Evolutionary conservation across 768 basidiomycete species (phyloP).

Genomic region (Phylloporus arenicola): DNA sequence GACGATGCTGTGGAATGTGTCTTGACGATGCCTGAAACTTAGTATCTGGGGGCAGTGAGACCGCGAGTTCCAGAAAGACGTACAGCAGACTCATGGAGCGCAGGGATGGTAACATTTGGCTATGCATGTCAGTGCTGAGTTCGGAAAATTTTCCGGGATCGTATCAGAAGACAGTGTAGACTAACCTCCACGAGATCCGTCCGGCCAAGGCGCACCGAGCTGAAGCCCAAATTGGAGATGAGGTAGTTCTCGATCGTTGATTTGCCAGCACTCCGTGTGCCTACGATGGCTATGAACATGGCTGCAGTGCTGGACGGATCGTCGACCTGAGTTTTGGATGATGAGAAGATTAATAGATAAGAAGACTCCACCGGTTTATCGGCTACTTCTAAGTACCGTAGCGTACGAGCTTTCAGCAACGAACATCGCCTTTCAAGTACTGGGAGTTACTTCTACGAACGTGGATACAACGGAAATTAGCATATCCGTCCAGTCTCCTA

Average conservation of each 20-base stretch:
- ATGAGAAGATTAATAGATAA: background rate
- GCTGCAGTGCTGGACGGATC: background rate
- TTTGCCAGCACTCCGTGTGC: slow-evolving; percentile 59
- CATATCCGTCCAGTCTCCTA: background rate
- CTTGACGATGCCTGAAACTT: slow-evolving; percentile 8
- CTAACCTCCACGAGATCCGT: slow-evolving; percentile 17
- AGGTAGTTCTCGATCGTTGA: slow-evolving; percentile 57
- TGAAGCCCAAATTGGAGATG: slow-evolving; percentile 49
- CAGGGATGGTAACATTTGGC: slow-evolving; percentile 1
- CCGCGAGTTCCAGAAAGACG: background rate
- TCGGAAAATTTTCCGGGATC: background rate
- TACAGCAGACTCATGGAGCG: background rate
- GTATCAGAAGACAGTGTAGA: background rate
- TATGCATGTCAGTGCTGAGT: slow-evolving; percentile 1
- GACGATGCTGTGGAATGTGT: slow-evolving; percentile 17
- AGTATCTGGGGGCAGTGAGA: background rate
- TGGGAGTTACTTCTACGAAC: background rate
- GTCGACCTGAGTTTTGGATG: background rate
- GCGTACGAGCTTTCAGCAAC: background rate
- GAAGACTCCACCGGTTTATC: background rate
- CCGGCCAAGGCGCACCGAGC: slow-evolving; percentile 37
- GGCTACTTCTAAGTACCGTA: background rate
- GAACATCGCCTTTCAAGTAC: background rate
- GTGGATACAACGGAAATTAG: background rate
- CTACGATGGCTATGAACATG: slow-evolving; percentile 72